phyloP scores from a whole-genome alignment of 495 filamentous ascomycete genomes.

The Recurvomyces mirabilis region DNA sequence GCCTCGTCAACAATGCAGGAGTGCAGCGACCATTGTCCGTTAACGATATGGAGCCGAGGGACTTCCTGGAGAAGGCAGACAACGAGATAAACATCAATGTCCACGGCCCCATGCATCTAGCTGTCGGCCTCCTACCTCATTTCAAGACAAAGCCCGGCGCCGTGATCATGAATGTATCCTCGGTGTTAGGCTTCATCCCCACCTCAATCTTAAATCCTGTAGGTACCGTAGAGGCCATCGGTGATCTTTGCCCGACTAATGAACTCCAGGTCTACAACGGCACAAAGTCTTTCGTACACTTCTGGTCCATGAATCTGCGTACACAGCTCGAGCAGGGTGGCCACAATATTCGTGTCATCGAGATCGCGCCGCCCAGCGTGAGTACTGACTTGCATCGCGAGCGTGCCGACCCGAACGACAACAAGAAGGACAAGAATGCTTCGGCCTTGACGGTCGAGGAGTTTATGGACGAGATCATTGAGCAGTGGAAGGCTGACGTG shows the following conservation, averaged over 20 bases:
- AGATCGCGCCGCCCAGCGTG: conserved; percentile 39
- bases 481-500: conserved; percentile 31
- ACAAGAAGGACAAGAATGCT: conserved; percentile 40
- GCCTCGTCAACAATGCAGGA: conserved; percentile 34
- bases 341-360: conserved; percentile 32
- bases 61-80: conserved; percentile 34
- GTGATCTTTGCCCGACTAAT: neutral
- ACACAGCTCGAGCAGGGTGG: conserved; percentile 30
- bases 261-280: conserved; percentile 34
- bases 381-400: conserved; percentile 41
- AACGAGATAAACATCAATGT: conserved; percentile 41
- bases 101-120: conserved; percentile 40
- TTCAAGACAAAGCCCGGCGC: conserved; percentile 29
- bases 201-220: conserved; percentile 35
- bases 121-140: conserved; percentile 33
- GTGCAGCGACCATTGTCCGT: conserved; percentile 27
- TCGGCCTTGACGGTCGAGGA: conserved; percentile 33
- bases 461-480: conserved; percentile 35
- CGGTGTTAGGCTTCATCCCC: conserved; percentile 36
- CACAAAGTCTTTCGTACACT: conserved; percentile 41
- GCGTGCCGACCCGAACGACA: conserved; percentile 38
- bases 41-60: conserved; percentile 18
- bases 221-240: neutral
- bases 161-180: conserved; percentile 38
- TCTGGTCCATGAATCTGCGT: conserved; percentile 37